Evolutionary conservation across 768 basidiomycete genomes (phyloP), one percentile per base, ranked within the genome.

Genomic region (Termitomyces sp.): DNA sequence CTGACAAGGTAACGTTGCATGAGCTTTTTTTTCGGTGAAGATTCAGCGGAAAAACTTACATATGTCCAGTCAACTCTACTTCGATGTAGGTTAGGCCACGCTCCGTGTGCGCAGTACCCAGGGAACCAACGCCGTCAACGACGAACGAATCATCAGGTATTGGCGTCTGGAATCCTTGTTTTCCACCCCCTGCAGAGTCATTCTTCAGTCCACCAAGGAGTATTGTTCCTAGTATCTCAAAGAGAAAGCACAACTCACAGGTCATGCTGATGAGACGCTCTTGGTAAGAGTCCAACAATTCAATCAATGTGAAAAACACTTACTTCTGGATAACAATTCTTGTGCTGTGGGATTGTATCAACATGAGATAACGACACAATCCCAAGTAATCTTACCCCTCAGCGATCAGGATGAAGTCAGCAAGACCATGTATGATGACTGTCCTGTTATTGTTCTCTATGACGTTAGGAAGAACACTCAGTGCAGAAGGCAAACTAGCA

Each of bases 401-500:
- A 20, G 51, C 51, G 9, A 52, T 52, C 13, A 52, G 16, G 35
- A 52, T 38, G 20, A 36, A 52, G 20, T 52, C 51, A 28, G 51
- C 51, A 11, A 52, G 51, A 52, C 51, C 51, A 22, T 52, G 51
- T 20, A 52, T 52, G 4, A 52, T 52, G 35, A 52, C 51, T 36
- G 51, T 52, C 20, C 51, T 52, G 20, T 52, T 36, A 52, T 22
- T 52, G 7, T 52, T 52, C 20, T 52, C 51, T 7, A 52, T 52
- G 51, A 52, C 51, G n/a, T 22, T 52, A 15, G 51, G 51, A 20
- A 52, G 51, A 15, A 52, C 51, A 15, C 51, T 52, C n/a, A 52
- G 51, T 4, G 51, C 51, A 52, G 51, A 52, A 52, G 51, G 51
- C 20, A 52, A 52, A 33, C 51, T 52, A 36, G 51, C 35, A n/a